These are phyloP conservation scores for Avena eriantha DNA, from an alignment of 176 grass and related monocot species.

Conservation along the genomic window DNA sequence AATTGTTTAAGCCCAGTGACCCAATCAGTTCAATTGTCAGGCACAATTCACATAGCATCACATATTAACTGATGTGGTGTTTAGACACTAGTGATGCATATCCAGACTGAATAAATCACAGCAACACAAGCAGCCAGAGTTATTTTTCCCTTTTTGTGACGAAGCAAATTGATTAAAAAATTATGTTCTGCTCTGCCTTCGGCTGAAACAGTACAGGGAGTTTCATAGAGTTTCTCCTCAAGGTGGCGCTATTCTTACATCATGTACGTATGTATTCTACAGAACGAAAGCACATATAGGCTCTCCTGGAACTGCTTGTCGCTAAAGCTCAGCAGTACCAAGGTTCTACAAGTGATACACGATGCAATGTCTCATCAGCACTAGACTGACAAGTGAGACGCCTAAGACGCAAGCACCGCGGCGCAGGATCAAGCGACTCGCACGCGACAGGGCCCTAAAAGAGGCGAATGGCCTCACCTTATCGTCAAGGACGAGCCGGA, in stretches of 20 bases:
- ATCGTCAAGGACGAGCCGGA: slow-evolving; percentile 73
- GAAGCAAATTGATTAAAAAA: not conserved
- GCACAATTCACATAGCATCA: not conserved
- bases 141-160: not conserved
- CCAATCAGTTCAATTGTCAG: not conserved
- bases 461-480: slow-evolving; percentile 59
- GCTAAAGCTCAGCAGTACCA: slow-evolving; percentile 1
- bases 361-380: slow-evolving; percentile 10
- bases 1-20: not conserved
- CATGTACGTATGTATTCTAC: not conserved
- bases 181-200: not conserved
- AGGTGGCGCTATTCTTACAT: not conserved
- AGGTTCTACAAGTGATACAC: not conserved
- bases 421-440: slow-evolving; percentile 22
- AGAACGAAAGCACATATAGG: not conserved
- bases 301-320: not conserved
- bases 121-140: slow-evolving; percentile 4
- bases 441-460: not conserved
- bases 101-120: not conserved
- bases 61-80: not conserved
- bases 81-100: not conserved
- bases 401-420: slow-evolving; percentile 11
- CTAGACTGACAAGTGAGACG: slow-evolving; percentile 34
- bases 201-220: slow-evolving; percentile 22
- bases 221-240: not conserved